Percentiles rank a stretch among this genome's conserved stretches.
phyloP scores from a whole-genome alignment of 257 asterid species.

The Solanum chiquidenum region DNA sequence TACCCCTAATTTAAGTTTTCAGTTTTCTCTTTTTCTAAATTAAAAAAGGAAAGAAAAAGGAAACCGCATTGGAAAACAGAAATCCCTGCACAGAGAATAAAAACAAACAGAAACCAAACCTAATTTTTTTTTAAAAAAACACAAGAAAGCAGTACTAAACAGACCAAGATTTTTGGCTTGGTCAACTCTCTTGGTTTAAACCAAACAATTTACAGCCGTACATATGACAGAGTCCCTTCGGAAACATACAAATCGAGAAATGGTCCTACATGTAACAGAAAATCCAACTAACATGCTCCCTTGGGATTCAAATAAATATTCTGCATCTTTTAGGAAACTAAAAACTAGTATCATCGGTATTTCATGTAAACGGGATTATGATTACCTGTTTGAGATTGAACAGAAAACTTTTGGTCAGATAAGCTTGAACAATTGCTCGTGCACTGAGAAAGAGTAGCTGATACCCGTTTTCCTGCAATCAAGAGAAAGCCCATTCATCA shows the following conservation, averaged over 20 bases:
- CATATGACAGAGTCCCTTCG: background rate
- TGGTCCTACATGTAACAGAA: background rate
- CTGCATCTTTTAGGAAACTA: background rate
- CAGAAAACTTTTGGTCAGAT: slow-evolving; percentile 81
- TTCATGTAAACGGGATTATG: background rate
- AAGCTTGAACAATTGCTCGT: slow-evolving; percentile 96
- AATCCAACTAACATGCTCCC: background rate
- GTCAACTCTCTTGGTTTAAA: background rate
- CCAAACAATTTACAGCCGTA: background rate
- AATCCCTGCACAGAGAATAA: background rate
- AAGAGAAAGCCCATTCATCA: background rate
- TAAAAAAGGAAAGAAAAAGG: background rate
- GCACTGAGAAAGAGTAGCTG: slow-evolving; percentile 97
- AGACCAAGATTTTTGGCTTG: background rate
- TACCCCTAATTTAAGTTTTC: background rate
- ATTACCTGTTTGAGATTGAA: slow-evolving; percentile 92
- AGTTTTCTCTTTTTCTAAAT: background rate
- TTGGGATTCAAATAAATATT: background rate
- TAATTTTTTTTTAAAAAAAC: no score
- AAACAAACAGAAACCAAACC: background rate
- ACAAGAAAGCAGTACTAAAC: background rate
- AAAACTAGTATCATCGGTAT: background rate
- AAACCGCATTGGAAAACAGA: background rate
- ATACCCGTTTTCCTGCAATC: slow-evolving; percentile 82
- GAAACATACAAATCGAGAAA: slow-evolving; percentile 9